Base-by-base conservation (phyloP, 768 basidiomycete species). In the Mycena maculata region DNA sequence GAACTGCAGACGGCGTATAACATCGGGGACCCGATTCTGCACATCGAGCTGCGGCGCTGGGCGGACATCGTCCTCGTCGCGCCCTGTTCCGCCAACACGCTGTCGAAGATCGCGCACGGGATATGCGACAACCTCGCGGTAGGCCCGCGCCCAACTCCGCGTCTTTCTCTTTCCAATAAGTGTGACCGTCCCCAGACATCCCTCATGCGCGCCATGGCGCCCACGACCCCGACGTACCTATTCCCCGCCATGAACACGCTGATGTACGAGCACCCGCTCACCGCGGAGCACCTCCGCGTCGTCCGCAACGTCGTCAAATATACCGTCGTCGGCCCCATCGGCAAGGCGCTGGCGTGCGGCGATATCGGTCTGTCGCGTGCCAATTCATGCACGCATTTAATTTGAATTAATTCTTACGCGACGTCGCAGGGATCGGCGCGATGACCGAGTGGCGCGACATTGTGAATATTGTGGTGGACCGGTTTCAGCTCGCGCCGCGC, bases 181-280 rank as follows among this genome's bases (percentile, higher is more conserved):
- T 18, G 3, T 22, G 33, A 38, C 25, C 22, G 18, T 25, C 33
- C 48, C 25, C 68, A 92, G 91, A 91, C 89, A 13, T 92, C 95
- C 16, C 85, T 98, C 4, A 86, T 98, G 66, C 89, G 95, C 23
- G 96, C 95, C 0, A 82, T 97, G 0, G 84, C 92, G 3, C 93
- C 96, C 0, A 84, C 87, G 8, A 98, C 94, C 0, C 92, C 93
- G 9, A 95, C 94, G 9, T 95, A 92, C 74, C 79, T 98, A 39
- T 99, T 96, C 75, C 97, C 97, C 2, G 98, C 97, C 0, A 99
- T 99, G 97, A 99, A 99, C 77, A 99, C 98, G 4, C 83, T 94
- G 70, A 99, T 99, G 97, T 99, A 94, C 75, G 89, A 93, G 65
- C 96, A 99, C 75, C 95, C 95, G 22, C 84, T 99, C 47, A 98